Evolutionary conservation across 495 filamentous ascomycete species (phyloP).

Genomic region (Trichoderma gamsii): DNA sequence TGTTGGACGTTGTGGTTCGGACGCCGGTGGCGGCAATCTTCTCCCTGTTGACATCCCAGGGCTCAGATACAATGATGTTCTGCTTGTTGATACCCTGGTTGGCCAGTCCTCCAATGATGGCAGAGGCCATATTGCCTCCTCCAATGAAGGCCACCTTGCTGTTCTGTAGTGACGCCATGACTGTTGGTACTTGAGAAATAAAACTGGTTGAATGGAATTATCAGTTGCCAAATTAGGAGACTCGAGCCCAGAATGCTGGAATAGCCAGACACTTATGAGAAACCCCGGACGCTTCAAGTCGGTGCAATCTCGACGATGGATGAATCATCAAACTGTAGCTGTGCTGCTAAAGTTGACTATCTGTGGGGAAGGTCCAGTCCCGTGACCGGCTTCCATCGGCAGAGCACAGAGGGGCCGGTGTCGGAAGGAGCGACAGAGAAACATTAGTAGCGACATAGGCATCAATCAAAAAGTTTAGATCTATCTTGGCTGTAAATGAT

Average conservation of each 20-base stretch:
- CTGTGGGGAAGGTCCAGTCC: neutral
- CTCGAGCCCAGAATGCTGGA: neutral
- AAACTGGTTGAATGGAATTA: neutral
- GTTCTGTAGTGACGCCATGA: constrained; percentile 1
- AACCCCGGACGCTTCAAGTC: neutral
- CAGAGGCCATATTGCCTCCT: constrained; percentile 34
- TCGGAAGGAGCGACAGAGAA: neutral
- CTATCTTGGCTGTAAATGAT: too few relatives aligned
- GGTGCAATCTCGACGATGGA: neutral
- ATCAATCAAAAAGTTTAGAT: neutral
- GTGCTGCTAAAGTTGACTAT: neutral
- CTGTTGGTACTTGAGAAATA: neutral
- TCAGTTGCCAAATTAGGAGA: neutral
- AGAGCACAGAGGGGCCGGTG: neutral
- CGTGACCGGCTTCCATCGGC: constrained; percentile 13
- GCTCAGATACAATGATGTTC: constrained; percentile 40
- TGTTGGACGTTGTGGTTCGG: constrained; percentile 31
- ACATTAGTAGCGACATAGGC: neutral
- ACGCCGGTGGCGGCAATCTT: constrained; percentile 30
- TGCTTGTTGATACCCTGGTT: constrained; percentile 29
- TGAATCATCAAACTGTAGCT: neutral
- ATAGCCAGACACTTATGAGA: neutral
- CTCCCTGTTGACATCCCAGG: constrained; percentile 31
- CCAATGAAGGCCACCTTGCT: constrained; percentile 32
- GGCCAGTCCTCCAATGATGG: constrained; percentile 34